Evolutionary conservation across 805 yeast species (phyloP).

Genomic region (Wickerhamiella parazyma): DNA sequence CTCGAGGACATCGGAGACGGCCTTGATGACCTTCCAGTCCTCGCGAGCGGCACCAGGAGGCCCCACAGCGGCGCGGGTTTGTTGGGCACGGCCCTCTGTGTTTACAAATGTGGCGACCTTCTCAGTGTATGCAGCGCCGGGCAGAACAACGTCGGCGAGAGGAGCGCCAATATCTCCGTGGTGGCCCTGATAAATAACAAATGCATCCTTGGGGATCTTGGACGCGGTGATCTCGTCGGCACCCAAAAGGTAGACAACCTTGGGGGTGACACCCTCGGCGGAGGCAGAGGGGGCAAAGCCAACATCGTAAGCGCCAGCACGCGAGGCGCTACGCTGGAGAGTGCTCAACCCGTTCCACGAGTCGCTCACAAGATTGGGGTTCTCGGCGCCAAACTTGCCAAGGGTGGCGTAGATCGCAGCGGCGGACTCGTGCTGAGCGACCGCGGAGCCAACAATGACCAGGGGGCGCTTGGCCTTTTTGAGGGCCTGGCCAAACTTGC

Average conservation of each 20-base stretch:
- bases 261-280: slow-evolving; percentile 35
- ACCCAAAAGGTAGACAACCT: slow-evolving; percentile 65
- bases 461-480: slow-evolving; percentile 57
- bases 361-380: slow-evolving; percentile 49
- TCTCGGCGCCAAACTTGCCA: slow-evolving; percentile 42
- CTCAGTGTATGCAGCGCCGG: slow-evolving; percentile 83
- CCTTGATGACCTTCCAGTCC: slow-evolving; percentile 81
- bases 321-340: slow-evolving; percentile 75
- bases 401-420: slow-evolving; percentile 38
- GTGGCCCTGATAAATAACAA: slow-evolving; percentile 82
- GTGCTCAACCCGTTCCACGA: slow-evolving; percentile 75
- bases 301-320: slow-evolving; percentile 74
- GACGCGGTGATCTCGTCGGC: slow-evolving; percentile 65
- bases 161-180: slow-evolving; percentile 87
- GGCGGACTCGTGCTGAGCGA: slow-evolving; percentile 54
- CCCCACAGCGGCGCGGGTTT: slow-evolving; percentile 72
- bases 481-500: slow-evolving; percentile 56
- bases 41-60: slow-evolving; percentile 86
- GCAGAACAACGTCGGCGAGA: slow-evolving; percentile 72
- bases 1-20: slow-evolving; percentile 63
- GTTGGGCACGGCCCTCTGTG: slow-evolving; percentile 82
- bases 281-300: slow-evolving; percentile 52
- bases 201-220: slow-evolving; percentile 70
- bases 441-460: slow-evolving; percentile 71
- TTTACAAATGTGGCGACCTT: slow-evolving; percentile 73